Base-by-base conservation (phyloP, 441 rosid species). In the Erodium texanum region DNA sequence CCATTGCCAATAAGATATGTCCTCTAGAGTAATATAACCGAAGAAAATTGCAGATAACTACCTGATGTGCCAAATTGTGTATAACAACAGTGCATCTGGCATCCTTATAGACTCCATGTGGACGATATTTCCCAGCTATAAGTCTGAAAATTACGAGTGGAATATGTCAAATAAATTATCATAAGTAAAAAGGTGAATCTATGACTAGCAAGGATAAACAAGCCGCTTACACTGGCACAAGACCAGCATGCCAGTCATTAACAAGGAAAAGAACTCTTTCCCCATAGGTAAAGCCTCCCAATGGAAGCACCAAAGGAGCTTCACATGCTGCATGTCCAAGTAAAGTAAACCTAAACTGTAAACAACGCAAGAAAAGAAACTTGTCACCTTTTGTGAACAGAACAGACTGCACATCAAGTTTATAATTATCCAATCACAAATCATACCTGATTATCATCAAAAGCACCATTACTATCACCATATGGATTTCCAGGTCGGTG, bases 221-320 rank as follows among this genome's bases (percentile, higher is more conserved):
- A 59, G 70, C 22, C 23, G 70, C 80, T 84, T 84, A 93, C 97
- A 88, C 82, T 19, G 99, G 92, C 65, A 91, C 97, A 65, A 93
- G 90, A 70, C 97, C 83, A 45, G 97, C 92, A 76, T 93, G 99
- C 99, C 99, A 93, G 85, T 93, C 99, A 75, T 93, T 93, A 71
- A 88, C 96, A 56, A 93, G 90, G 75, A 90, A 93, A 67, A 93
- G 82, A 70, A 95, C 88, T 71, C 89, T 91, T 77, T 89, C 97
- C 65, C 99, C 99, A 63, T 89, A 93, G 38, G 90, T 88, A 69
- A 80, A 91, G 20, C 99, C 99, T 70, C 99, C 97, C 71, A 93
- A 76, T 48, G 96, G 93, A 69, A 91, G 89, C 75, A 93, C 89
- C 34, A 93, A 78, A 20, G 97, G 98, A 62, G 99, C 99, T 86